phyloP scores from a whole-genome alignment of 768 basidiomycete genomes.

The Pluteus cervinus region DNA sequence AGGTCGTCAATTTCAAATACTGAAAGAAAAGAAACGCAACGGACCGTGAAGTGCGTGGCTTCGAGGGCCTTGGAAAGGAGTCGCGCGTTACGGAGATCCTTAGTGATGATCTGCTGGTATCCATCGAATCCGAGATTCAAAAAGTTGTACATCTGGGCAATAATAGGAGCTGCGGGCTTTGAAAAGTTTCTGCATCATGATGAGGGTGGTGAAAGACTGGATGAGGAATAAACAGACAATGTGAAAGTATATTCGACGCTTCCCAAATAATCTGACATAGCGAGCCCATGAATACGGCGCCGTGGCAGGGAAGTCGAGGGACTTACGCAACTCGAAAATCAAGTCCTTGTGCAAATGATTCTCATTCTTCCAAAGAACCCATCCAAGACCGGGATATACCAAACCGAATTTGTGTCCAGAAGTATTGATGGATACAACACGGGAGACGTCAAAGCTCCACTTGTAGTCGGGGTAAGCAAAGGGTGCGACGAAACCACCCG shows the following conservation, averaged over 20 bases:
- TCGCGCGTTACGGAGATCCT: conserved; percentile 51
- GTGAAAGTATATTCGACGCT: conserved; percentile 58
- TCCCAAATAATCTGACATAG: conserved; percentile 41
- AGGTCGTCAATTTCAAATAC: no score
- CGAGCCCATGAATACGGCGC: not conserved
- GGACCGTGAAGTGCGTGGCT: conserved; percentile 41
- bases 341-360: conserved; percentile 53
- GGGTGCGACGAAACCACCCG: conserved; percentile 58
- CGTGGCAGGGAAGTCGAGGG: conserved; percentile 10
- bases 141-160: conserved; percentile 58
- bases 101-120: conserved; percentile 36
- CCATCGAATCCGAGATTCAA: conserved; percentile 53
- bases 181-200: conserved; percentile 39
- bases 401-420: conserved; percentile 57
- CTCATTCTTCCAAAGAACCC: conserved; percentile 58
- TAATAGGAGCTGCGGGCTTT: conserved; percentile 50
- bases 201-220: not conserved
- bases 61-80: conserved; percentile 53
- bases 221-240: conserved; percentile 21
- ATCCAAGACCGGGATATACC: conserved; percentile 51
- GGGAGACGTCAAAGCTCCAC: conserved; percentile 55
- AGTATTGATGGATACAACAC: conserved; percentile 48
- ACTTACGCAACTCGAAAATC: conserved; percentile 56
- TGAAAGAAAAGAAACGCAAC: not conserved
- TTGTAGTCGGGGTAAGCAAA: conserved; percentile 51